Evolutionary conservation across 139 green algal genomes (phyloP).

Genomic region (Chlorella sorokiniana): DNA sequence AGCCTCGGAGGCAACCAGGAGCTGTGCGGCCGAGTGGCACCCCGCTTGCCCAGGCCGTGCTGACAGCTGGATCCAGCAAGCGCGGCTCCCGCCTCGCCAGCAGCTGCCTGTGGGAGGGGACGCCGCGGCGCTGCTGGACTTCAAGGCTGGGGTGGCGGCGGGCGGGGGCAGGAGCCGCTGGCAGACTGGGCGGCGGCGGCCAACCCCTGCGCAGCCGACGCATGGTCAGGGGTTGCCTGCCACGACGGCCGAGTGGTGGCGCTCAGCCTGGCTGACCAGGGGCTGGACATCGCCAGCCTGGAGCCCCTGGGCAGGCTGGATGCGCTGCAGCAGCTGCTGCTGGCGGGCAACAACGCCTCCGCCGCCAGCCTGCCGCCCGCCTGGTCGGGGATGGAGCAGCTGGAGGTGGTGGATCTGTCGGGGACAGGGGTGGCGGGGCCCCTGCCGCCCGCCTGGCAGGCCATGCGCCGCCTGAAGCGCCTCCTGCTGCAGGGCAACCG

Average conservation of each 20-base stretch:
- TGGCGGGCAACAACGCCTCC: conserved; percentile 17
- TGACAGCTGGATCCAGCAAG: background rate
- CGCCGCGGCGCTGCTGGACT: background rate
- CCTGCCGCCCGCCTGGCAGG: conserved; percentile 7
- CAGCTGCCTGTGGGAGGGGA: conserved; percentile 13
- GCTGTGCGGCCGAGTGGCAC: conserved; percentile 17
- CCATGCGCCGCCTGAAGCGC: background rate
- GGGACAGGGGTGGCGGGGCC: conserved; percentile 46
- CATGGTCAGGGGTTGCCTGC: conserved; percentile 35
- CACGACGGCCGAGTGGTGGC: background rate
- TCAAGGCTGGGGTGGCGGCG: conserved; percentile 39
- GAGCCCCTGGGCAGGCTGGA: background rate
- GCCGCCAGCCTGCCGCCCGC: conserved; percentile 17
- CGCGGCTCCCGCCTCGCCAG: background rate
- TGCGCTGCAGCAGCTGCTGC: conserved; percentile 10
- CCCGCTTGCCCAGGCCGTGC: background rate
- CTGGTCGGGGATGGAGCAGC: background rate
- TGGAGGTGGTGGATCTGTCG: conserved; percentile 54
- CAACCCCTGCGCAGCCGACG: conserved; percentile 49
- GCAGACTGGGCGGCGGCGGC: conserved; percentile 44
- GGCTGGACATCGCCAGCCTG: conserved; percentile 9
- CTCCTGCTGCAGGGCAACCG: conserved; percentile 41
- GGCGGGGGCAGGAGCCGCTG: background rate
- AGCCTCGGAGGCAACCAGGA: conserved; percentile 1
- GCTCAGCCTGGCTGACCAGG: background rate